Evolutionary conservation across 768 basidiomycete genomes (phyloP).

Genomic region (Austroboletus eburneus): DNA sequence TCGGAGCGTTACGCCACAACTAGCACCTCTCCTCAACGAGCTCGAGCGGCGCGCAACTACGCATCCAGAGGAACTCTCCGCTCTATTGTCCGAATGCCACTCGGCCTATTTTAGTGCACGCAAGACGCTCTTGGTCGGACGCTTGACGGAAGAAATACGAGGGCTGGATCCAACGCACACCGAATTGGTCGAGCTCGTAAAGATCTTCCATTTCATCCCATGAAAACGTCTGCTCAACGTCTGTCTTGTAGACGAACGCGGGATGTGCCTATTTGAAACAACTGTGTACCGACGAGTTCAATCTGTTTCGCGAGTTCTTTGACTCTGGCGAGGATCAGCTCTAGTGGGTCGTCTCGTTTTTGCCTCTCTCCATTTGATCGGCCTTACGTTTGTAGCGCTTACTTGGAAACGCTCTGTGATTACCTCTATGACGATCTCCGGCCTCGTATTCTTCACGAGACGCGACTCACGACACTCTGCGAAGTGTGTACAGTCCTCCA

Average conservation of each 20-base stretch:
- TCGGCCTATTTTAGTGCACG: constrained; percentile 75
- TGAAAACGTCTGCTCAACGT: not conserved
- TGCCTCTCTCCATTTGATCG: too few species aligned
- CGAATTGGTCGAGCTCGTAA: constrained; percentile 85
- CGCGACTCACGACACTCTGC: constrained; percentile 80
- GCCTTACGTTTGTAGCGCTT: constrained; percentile 62
- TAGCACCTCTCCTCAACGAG: constrained; percentile 78
- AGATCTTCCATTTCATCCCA: constrained; percentile 5
- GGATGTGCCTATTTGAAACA: constrained; percentile 94
- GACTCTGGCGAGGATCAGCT: constrained; percentile 73
- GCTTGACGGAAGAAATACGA: constrained; percentile 78
- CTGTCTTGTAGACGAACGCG: constrained; percentile 62
- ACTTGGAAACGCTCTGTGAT: constrained; percentile 89
- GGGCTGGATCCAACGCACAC: constrained; percentile 74
- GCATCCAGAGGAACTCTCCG: constrained; percentile 81
- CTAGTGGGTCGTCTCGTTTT: constrained; percentile 47
- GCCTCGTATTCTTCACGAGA: constrained; percentile 92
- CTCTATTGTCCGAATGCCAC: constrained; percentile 84
- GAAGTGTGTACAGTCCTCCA: constrained; percentile 96
- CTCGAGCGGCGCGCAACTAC: constrained; percentile 72
- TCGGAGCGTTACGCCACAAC: constrained; percentile 59
- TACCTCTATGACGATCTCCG: constrained; percentile 94
- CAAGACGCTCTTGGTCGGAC: constrained; percentile 63
- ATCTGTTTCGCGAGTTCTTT: constrained; percentile 83
- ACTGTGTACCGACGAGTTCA: constrained; percentile 86